These are phyloP conservation scores for Silybum marianum DNA, from an alignment of 129 eudicot genomes.

Conservation along the genomic window DNA sequence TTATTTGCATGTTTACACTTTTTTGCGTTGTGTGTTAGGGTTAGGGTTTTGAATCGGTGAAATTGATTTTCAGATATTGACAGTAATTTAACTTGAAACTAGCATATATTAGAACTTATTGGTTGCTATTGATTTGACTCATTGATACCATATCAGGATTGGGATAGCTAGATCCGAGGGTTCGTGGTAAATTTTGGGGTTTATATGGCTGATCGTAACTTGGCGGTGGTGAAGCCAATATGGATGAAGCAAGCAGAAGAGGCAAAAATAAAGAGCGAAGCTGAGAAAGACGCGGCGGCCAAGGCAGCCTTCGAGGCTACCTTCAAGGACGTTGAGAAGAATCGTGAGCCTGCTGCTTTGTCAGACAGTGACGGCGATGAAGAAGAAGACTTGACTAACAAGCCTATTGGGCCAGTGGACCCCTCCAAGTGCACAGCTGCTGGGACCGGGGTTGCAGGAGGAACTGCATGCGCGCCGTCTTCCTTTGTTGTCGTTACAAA, in stretches of 20 bases:
- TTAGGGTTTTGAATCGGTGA: not conserved
- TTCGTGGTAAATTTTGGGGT: constrained; percentile 36
- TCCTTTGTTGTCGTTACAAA: constrained; percentile 78
- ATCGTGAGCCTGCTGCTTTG: constrained; percentile 40
- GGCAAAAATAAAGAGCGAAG: constrained; percentile 90
- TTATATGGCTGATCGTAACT: constrained; percentile 70
- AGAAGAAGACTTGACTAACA: constrained; percentile 59
- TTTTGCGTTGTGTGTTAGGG: constrained; percentile 16
- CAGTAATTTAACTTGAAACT: not conserved
- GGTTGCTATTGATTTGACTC: constrained; percentile 4
- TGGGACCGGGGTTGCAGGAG: constrained; percentile 93
- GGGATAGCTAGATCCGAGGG: constrained; percentile 14
- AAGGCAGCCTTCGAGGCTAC: constrained; percentile 99
- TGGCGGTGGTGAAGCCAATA: constrained; percentile 74
- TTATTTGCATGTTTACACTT: not conserved
- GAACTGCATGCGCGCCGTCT: constrained; percentile 80
- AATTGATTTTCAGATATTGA: not conserved
- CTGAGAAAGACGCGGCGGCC: constrained; percentile 93
- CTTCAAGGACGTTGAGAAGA: constrained; percentile 65
- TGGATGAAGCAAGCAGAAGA: constrained; percentile 99
- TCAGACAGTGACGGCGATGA: constrained; percentile 69
- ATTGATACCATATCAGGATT: constrained; percentile 26
- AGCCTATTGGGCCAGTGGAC: constrained; percentile 89
- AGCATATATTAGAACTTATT: not conserved
- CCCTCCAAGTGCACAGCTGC: constrained; percentile 95